phyloP scores from a whole-genome alignment of 225 moss, liverwort and hornwort species.

The Sphagnum contortum region DNA sequence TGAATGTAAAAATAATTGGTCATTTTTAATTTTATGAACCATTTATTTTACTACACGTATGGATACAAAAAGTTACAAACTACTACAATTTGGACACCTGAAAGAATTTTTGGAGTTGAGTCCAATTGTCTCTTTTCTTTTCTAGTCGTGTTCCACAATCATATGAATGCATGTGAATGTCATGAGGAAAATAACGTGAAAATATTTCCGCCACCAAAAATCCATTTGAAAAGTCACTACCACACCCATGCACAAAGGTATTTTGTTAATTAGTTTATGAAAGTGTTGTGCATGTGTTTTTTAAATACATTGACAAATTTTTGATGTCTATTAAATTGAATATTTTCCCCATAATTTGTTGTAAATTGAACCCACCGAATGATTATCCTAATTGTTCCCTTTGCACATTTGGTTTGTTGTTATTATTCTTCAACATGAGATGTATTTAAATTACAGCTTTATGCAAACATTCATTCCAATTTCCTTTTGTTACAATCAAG shows the following conservation, averaged over 20 bases:
- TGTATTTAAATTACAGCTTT: too few species aligned
- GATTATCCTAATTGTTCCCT: too few species aligned
- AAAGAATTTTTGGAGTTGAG: constrained; percentile 73
- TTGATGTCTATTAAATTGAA: not conserved
- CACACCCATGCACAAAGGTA: not conserved
- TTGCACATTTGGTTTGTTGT: too few species aligned
- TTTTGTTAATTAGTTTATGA: not conserved
- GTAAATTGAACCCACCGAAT: too few species aligned
- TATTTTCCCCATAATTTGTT: not conserved
- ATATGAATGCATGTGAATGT: constrained; percentile 89
- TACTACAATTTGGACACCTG: constrained; percentile 21
- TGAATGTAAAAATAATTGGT: not conserved
- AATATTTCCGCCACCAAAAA: constrained; percentile 96
- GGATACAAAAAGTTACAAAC: not conserved
- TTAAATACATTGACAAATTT: too few species aligned
- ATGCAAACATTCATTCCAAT: too few species aligned
- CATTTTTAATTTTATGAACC: not conserved
- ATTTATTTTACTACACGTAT: not conserved
- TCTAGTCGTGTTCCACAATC: constrained; percentile 70
- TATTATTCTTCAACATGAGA: too few species aligned
- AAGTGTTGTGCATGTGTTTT: too few species aligned
- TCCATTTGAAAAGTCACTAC: constrained; percentile 89
- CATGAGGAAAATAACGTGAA: constrained; percentile 72
- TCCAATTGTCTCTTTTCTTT: constrained; percentile 84
- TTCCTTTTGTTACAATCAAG: too few species aligned